Base-by-base conservation (phyloP, 495 filamentous ascomycete genomes). In the Penicillium samsonianum region DNA sequence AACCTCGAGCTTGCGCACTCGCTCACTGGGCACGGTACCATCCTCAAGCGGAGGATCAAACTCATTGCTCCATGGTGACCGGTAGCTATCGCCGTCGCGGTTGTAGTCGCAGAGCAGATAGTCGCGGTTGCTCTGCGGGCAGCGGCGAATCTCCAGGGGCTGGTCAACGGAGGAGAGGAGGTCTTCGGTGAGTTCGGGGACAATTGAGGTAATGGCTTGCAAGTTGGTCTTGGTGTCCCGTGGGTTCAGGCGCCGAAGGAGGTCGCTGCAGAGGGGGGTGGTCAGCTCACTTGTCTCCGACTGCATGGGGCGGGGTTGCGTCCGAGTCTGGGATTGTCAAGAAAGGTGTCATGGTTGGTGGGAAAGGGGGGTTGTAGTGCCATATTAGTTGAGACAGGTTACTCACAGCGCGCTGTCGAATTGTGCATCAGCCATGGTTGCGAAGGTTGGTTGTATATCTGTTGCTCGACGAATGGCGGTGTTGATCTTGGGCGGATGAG, bases 61-160 rank as follows among this genome's bases (percentile, higher is more conserved):
- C 74, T 97, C 90, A 74, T 97, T 97, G 78, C 87, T 92, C 94
- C 94, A 99, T 31, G 94, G 94, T 60, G 90, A 94, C 31, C 94
- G 89, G 80, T 96, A 96, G 76, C 87, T 92, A 73, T 97, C 94
- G 50, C 95, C 95, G 75, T 99, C 94, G 50, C 94, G 91, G 81
- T 99, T 99, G 80, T 98, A 99, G 81, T 99, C 94, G 80, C 94
- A 99, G 60, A 96, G 90, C 40, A 99, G 85, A 78, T 96, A 99
- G 77, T 98, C 94, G 52, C 92, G 89, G 59, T 89, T 91, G 53
- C 90, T 90, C 73, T 92, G 90, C 53, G 81, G 79, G 80, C 94
- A 98, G 59, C 89, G 88, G 57, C 87, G 86, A 45, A 94, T 81
- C 48, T 90, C 86, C 22, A 99, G 87, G 45, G 95, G 95, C 71